A percentile compares a stretch with the other conserved stretches of the same genome.
Evolutionary conservation across 768 basidiomycete species (phyloP).

Genomic region (Suillus weaverae): DNA sequence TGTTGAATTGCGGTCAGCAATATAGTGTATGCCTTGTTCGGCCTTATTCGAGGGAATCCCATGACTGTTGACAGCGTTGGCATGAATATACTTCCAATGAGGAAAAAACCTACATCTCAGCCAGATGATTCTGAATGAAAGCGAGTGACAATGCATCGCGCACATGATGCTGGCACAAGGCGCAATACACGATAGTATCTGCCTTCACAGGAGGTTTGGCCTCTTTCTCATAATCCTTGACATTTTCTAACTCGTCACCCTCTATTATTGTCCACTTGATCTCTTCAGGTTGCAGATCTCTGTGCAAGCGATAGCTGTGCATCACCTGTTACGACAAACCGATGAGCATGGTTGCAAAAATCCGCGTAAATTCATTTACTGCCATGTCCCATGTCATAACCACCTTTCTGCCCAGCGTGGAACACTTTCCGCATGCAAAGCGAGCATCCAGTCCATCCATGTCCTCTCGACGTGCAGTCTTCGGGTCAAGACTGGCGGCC

Average conservation of each 20-base stretch:
- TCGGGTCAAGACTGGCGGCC: not conserved
- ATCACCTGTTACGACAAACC: not conserved
- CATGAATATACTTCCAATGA: not conserved
- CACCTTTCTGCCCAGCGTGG: not conserved
- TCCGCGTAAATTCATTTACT: not conserved
- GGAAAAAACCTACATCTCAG: not conserved
- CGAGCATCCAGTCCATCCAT: constrained; percentile 6
- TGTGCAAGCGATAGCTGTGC: not conserved
- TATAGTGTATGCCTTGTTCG: not conserved
- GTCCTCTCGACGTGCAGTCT: constrained; percentile 1
- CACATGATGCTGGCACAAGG: constrained; percentile 4
- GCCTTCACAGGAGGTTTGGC: not conserved
- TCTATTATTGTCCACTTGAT: not conserved
- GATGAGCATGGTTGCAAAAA: not conserved
- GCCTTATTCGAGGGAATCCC: not conserved
- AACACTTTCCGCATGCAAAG: constrained; percentile 5
- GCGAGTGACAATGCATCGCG: not conserved
- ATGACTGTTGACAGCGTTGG: not conserved
- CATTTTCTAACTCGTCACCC: not conserved
- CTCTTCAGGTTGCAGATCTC: not conserved
- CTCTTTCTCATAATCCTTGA: not conserved
- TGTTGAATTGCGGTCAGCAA: not conserved
- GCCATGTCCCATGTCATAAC: constrained; percentile 5
- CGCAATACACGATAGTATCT: not conserved
- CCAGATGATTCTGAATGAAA: not conserved